Evolutionary conservation across 2,329 filamentous ascomycete species (phyloP).

Genomic region (Colletotrichum karsti): DNA sequence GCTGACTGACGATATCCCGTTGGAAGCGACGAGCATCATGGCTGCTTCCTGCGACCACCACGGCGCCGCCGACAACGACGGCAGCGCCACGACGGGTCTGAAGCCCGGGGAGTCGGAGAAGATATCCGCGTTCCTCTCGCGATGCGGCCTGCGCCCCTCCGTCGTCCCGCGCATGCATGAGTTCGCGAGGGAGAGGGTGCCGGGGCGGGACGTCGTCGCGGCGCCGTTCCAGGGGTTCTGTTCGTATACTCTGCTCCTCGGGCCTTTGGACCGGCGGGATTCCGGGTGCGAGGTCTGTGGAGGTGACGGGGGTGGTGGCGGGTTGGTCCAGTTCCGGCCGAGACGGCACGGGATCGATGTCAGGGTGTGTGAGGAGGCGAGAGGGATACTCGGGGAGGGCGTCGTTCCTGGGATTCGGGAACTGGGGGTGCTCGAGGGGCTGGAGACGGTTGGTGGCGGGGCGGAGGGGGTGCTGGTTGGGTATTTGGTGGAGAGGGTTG

Average conservation of each 20-base stretch:
- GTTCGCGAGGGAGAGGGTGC: constrained; percentile 42
- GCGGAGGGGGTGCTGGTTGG: constrained; percentile 37
- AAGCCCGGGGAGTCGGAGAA: background rate
- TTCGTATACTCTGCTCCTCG: constrained; percentile 55
- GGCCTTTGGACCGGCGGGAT: constrained; percentile 28
- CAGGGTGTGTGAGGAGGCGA: constrained; percentile 44
- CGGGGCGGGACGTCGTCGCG: constrained; percentile 38
- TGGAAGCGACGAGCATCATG: too few relatives aligned
- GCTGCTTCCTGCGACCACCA: too few relatives aligned
- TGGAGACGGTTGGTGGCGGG: constrained; percentile 31
- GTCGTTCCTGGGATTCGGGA: constrained; percentile 51
- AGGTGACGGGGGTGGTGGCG: background rate
- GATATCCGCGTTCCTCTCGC: constrained; percentile 3
- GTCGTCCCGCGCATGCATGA: constrained; percentile 29
- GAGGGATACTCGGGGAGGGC: constrained; percentile 43
- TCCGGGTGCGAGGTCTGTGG: background rate
- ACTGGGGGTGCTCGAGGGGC: constrained; percentile 39
- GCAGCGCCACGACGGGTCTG: background rate
- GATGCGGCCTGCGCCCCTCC: background rate
- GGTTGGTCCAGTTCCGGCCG: constrained; percentile 59
- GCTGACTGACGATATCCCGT: too few relatives aligned
- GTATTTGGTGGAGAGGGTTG: constrained; percentile 52
- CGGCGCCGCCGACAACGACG: background rate
- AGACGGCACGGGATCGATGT: constrained; percentile 50
- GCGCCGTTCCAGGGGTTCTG: constrained; percentile 58